Percentiles rank a stretch among this genome's conserved stretches.
phyloP scores from a whole-genome alignment of 495 filamentous ascomycete species.

The Parathielavia appendiculata region DNA sequence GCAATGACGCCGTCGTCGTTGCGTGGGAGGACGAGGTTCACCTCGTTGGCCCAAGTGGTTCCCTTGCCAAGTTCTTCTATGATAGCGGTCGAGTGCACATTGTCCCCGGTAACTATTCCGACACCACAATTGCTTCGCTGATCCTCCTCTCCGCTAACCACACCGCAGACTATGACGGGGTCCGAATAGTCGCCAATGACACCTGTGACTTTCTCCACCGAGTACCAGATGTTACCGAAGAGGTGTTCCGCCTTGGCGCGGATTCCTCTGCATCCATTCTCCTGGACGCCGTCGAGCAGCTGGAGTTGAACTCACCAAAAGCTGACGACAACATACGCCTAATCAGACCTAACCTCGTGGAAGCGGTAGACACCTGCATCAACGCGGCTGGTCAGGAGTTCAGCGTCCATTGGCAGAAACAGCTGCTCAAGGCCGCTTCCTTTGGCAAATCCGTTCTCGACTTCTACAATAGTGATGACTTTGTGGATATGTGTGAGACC shows the following conservation, averaged over 20 bases:
- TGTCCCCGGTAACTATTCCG: slow-evolving; percentile 58
- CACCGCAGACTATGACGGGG: slow-evolving; percentile 76
- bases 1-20: slow-evolving; percentile 87
- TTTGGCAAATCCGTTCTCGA: slow-evolving; percentile 97
- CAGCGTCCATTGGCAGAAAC: slow-evolving; percentile 86
- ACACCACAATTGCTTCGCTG: slow-evolving; percentile 35
- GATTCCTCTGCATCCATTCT: slow-evolving; percentile 77
- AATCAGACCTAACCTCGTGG: slow-evolving; percentile 76
- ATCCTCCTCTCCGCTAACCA: slow-evolving; percentile 40
- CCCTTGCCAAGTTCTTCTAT: slow-evolving; percentile 79
- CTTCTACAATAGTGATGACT: slow-evolving; percentile 94
- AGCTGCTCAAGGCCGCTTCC: slow-evolving; percentile 87
- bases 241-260: slow-evolving; percentile 83
- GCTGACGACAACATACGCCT: slow-evolving; percentile 96
- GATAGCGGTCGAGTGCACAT: slow-evolving; percentile 80
- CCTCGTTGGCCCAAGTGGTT: slow-evolving; percentile 78
- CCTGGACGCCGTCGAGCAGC: slow-evolving; percentile 83
- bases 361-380: slow-evolving; percentile 88
- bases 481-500: slow-evolving; percentile 96
- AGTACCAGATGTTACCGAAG: slow-evolving; percentile 80
- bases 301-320: slow-evolving; percentile 91
- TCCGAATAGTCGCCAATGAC: slow-evolving; percentile 82
- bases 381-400: slow-evolving; percentile 90
- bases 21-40: slow-evolving; percentile 99
- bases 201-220: slow-evolving; percentile 93